Conservation (phyloP, 345 rosid genomes). For the Combretum micranthum region DNA sequence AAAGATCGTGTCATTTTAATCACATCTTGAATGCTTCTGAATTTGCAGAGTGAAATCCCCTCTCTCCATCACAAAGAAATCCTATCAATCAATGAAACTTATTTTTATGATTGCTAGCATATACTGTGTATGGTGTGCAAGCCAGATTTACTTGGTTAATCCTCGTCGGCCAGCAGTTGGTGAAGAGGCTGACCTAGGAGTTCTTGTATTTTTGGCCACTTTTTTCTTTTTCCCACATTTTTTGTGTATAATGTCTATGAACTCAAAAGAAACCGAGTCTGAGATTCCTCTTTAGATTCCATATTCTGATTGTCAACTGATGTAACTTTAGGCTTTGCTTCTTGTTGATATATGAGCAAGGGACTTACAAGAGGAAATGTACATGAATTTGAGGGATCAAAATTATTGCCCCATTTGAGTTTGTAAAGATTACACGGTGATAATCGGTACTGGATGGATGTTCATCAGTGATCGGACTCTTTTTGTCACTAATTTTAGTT, state of each 20-base stretch:
- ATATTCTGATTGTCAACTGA: background rate
- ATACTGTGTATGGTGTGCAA: conserved; percentile 57
- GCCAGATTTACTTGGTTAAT: conserved; percentile 49
- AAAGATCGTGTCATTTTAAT: conserved; percentile 1
- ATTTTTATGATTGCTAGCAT: conserved; percentile 30
- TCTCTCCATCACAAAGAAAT: conserved; percentile 19
- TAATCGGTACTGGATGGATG: too few relatives aligned
- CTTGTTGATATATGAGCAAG: too few relatives aligned
- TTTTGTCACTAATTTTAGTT: too few relatives aligned
- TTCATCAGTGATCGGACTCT: too few relatives aligned
- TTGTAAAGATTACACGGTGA: too few relatives aligned
- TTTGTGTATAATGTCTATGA: conserved; percentile 42
- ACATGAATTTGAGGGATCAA: too few relatives aligned
- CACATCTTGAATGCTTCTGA: background rate
- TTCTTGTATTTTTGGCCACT: conserved; percentile 35
- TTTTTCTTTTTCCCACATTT: conserved; percentile 51
- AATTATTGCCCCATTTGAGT: too few relatives aligned
- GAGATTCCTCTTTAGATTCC: conserved; percentile 26
- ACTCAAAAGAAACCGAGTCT: conserved; percentile 17
- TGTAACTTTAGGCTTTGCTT: too few relatives aligned
- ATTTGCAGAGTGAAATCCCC: conserved; percentile 28
- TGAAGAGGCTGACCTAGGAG: conserved; percentile 74
- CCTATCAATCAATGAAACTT: conserved; percentile 30
- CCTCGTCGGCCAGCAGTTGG: conserved; percentile 64
- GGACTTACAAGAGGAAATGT: too few relatives aligned